Percentiles rank a stretch among this genome's conserved stretches.
Conservation (phyloP, 495 filamentous ascomycete genomes). For the Chaetomium fimeti region DNA sequence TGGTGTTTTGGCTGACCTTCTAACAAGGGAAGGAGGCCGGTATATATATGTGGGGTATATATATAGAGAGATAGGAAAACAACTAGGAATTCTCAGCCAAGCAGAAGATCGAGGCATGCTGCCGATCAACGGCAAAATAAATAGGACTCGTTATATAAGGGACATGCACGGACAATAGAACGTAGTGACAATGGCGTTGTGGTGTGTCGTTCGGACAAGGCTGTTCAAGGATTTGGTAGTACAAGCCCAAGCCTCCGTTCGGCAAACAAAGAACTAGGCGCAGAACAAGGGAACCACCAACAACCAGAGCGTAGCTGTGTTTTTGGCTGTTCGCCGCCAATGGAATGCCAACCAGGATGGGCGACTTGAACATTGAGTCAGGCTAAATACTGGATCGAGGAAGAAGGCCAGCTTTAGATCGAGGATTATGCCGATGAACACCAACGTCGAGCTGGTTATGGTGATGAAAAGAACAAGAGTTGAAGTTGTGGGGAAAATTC, state of each 20-base stretch:
- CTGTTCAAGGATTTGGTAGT: neutral
- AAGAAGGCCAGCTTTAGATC: too few species aligned
- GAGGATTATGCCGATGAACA: too few species aligned
- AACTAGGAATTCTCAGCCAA: neutral
- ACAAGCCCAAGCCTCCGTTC: neutral
- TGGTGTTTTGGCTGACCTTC: neutral
- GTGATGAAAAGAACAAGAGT: neutral
- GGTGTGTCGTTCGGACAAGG: neutral
- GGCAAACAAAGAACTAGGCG: neutral
- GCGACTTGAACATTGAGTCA: too few species aligned
- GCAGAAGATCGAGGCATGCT: neutral
- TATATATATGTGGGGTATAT: too few species aligned
- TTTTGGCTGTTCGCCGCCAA: too few species aligned
- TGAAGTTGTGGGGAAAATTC: neutral
- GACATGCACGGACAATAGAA: neutral
- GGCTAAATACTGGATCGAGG: too few species aligned
- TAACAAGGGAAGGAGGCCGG: neutral
- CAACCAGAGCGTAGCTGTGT: too few species aligned
- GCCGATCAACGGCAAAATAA: neutral
- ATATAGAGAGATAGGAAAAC: neutral
- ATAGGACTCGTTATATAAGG: neutral
- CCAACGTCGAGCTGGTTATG: neutral
- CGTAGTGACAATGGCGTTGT: neutral
- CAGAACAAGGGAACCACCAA: too few species aligned
- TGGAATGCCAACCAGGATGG: too few species aligned